Evolutionary conservation across 352 stramenopile species (phyloP).

Genomic region (Phytophthora citricola): DNA sequence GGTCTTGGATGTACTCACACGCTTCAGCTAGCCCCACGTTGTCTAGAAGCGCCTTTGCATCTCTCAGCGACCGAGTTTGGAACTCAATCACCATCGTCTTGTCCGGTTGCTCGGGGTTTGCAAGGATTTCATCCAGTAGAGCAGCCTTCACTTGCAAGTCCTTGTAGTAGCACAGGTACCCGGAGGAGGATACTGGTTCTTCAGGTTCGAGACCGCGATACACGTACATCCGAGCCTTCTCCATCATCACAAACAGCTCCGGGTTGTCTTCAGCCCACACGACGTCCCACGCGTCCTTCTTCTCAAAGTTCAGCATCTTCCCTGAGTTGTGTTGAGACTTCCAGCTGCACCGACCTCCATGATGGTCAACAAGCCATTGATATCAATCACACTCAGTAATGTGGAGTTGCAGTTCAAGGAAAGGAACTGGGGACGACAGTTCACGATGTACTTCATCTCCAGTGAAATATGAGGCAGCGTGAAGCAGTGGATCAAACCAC

Average conservation of each 20-base stretch:
- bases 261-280: slow-evolving; percentile 93
- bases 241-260: slow-evolving; percentile 92
- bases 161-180: slow-evolving; percentile 90
- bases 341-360: slow-evolving; percentile 79
- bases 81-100: slow-evolving; percentile 88
- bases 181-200: slow-evolving; percentile 90
- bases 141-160: slow-evolving; percentile 89
- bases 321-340: slow-evolving; percentile 65
- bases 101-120: slow-evolving; percentile 79
- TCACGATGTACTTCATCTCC: slow-evolving; percentile 92
- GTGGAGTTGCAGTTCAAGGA: slow-evolving; percentile 92
- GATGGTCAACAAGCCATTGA: slow-evolving; percentile 87
- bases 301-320: slow-evolving; percentile 83
- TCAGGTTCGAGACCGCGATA: slow-evolving; percentile 86
- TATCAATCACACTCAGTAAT: slow-evolving; percentile 90
- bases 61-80: slow-evolving; percentile 88
- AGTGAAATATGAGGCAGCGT: slow-evolving; percentile 92
- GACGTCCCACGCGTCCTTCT: slow-evolving; percentile 93
- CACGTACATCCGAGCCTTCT: slow-evolving; percentile 93
- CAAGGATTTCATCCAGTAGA: slow-evolving; percentile 87
- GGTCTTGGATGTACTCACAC: slow-evolving; percentile 85
- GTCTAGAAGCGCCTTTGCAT: slow-evolving; percentile 88
- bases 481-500: slow-evolving; percentile 90
- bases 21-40: slow-evolving; percentile 82
- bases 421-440: slow-evolving; percentile 79